Percentiles rank a stretch among this genome's conserved stretches.
Conservation (phyloP, 169 alveolate species). For the Cardiosporidium cionae region DNA sequence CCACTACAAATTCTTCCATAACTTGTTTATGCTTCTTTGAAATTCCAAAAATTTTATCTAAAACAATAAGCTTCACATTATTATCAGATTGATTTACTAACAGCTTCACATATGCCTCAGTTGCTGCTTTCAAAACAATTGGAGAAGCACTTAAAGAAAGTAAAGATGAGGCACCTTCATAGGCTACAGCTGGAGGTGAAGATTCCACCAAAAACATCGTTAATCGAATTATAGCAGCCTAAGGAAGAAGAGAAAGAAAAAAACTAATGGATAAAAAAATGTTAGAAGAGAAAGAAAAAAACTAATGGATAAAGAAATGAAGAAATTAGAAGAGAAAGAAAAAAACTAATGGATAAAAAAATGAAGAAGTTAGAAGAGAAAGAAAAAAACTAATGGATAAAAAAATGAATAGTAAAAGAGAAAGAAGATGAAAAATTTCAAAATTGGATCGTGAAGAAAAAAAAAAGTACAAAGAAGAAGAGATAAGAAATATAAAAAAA, state of each 20-base stretch:
- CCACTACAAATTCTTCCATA: neutral
- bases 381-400: neutral
- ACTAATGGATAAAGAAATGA: neutral
- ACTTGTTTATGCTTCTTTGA: neutral
- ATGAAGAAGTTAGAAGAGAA: conserved; percentile 54
- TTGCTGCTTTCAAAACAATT: conserved; percentile 40
- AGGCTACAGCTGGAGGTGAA: conserved; percentile 64
- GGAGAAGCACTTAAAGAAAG: conserved; percentile 30
- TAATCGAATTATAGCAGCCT: conserved; percentile 13
- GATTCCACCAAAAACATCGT: conserved; percentile 25
- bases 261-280: neutral
- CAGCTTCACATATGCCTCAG: conserved; percentile 56
- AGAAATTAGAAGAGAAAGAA: neutral
- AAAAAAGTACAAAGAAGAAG: no score
- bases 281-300: neutral
- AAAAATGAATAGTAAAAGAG: neutral
- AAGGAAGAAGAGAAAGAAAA: neutral
- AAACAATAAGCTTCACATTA: conserved; percentile 67
- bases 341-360: conserved; percentile 8
- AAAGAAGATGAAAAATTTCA: neutral
- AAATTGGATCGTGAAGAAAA: no score
- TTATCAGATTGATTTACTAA: conserved; percentile 69
- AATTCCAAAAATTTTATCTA: conserved; percentile 48
- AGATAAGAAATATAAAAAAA: no score
- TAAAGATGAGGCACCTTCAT: conserved; percentile 80